Conservation (phyloP, 2,329 filamentous ascomycete genomes). For the Cytospora paraplurivora region DNA sequence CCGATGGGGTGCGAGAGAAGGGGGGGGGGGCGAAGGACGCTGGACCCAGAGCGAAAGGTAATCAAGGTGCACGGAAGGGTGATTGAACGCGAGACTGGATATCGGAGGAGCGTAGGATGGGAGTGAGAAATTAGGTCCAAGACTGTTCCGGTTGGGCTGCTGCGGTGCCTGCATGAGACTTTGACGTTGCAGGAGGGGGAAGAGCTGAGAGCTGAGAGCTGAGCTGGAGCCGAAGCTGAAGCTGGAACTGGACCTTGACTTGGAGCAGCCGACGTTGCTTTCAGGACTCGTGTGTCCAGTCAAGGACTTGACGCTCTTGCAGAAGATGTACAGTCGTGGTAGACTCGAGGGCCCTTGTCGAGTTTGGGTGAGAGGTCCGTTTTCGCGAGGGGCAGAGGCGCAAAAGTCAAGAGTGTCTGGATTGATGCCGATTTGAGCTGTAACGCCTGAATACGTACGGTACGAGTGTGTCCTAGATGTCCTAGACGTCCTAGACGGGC, state of each 20-base stretch:
- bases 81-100: background rate
- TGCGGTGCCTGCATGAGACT: slow-evolving; percentile 17
- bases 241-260: background rate
- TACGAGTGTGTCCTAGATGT: too few relatives aligned
- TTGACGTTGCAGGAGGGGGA: slow-evolving; percentile 14
- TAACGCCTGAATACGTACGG: too few relatives aligned
- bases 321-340: too few relatives aligned
- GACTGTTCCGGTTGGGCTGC: slow-evolving; percentile 22
- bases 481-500: too few relatives aligned
- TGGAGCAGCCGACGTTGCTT: background rate
- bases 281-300: too few relatives aligned
- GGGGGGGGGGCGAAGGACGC: slow-evolving; percentile 20
- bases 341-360: too few relatives aligned
- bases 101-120: slow-evolving; percentile 11
- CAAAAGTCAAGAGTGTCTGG: too few relatives aligned
- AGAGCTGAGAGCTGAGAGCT: background rate
- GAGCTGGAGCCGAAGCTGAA: background rate
- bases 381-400: too few relatives aligned
- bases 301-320: background rate
- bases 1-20: slow-evolving; percentile 13
- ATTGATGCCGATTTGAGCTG: too few relatives aligned
- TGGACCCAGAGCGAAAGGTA: slow-evolving; percentile 1
- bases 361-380: too few relatives aligned
- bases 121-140: slow-evolving; percentile 29
- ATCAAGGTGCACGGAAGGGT: slow-evolving; percentile 1